Base-by-base conservation (phyloP, 768 basidiomycete species). In the Sistotremastrum suecicum region DNA sequence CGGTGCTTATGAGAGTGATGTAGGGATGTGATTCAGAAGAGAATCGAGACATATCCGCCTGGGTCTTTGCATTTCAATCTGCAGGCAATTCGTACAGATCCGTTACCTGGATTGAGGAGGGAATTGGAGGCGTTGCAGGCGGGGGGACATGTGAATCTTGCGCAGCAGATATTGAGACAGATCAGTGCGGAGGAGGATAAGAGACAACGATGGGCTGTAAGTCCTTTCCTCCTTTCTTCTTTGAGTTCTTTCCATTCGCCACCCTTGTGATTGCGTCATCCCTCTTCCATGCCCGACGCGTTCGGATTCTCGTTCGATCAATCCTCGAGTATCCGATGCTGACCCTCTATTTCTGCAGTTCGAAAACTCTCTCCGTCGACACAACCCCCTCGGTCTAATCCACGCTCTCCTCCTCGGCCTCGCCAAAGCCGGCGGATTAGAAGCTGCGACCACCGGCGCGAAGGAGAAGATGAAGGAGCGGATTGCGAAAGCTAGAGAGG, bases 31-130 rank as follows among this genome's bases (percentile, higher is more conserved):
- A 87, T 98, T 43, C 83, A 94, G 61, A 68, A 69, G 30, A 76
- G 94, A 50, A 99, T 99, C 65, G 76, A 73, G 20, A 92, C 87
- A 7, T 94, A 99, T 62, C 90, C 90, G 7, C 62, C 75, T 12
- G 90, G 85, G 52, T 80, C 91, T 50, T 89, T 95, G 44, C 87
- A 92, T 58, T 97, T 97, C 68, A 91, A 83, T 61, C 74, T 97
- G 34, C 76, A 95, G 34, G 89, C 87, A 5, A 66, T 99, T 39
- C 80, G 83, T 45, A 78, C 83, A 38, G 84, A 89, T 58, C 83
- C 87, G 32, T 53, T 95, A 29, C 84, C 84, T 8, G 55, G 61
- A 4, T 70, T 97, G 28, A 72, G 78, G 58, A 57, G 67, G 28
- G 76, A 80, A 42, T 60, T 90, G 28, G 61, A 69, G 43, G 64